Base-by-base conservation (phyloP, 2,329 filamentous ascomycete species). In the Ophiostoma quercus region DNA sequence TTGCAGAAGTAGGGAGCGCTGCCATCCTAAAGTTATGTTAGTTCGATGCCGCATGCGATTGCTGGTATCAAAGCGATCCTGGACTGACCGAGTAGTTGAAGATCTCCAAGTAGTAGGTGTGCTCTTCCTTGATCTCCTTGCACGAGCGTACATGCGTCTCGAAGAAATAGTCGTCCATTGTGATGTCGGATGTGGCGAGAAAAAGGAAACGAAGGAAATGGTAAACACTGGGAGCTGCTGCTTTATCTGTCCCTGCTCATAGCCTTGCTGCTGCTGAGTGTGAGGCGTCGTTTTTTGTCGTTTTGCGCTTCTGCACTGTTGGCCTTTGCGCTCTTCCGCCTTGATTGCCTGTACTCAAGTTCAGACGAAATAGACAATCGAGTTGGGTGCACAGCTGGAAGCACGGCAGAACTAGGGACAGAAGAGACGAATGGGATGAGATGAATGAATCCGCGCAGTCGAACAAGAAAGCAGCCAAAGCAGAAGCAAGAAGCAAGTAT, bases 161-260 rank as follows among this genome's bases (percentile, higher is more conserved):
- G 73, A 87, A 87, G 77, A 87, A 82, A 75, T 86, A 87, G 74
- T 87, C 83, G 76, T 88, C 85, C 85, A 88, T 87, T 34, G 71
- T 51, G 62, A n/a, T 4, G 34, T 11, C 16, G 8, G 60, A 4
- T 14, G 60, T 37, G 6, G 51, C n/a, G 12, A n/a, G 51, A n/a
- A 41, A 41, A 11, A 41, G 6, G 2, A 14, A 14, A n/a, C 34
- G 5, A 34, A 51, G 43, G 51, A 57, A 25, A 12, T 25, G 16
- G 54, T 12, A n/a, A 32, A 32, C 22, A 25, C 6, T n/a, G 43
- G 19, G 57, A 14, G 25, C 11, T 29, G 22, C 25, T 62, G 5
- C 4, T 16, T 62, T 29, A 62, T 19, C 22, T 62, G 12, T 62
- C 14, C 25, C 22, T 25, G 9, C 57, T 62, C 25, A 62, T 62